Base-by-base conservation (phyloP, 305 asterid genomes). In the Fraxinus platypoda region DNA sequence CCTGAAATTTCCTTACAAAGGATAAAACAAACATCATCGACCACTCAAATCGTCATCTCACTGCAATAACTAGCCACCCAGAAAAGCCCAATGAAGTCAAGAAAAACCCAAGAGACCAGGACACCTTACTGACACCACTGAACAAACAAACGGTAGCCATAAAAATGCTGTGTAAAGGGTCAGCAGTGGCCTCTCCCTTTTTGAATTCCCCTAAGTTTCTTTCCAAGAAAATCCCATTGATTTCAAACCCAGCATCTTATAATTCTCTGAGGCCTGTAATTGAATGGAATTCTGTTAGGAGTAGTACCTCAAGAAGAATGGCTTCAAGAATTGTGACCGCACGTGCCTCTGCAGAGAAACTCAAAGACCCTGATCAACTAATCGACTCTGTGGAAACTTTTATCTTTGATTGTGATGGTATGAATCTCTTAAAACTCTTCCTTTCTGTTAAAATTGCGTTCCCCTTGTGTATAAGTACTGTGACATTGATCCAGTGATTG, bases 331-430 rank as follows among this genome's bases (percentile, higher is more conserved):
- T 76, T 31, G 91, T 83, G 62, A 81, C 81, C 26, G 85, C 92
- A 3, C 89, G 87, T 33, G 98, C 95, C 73, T 85, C 97, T 37
- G 95, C 97, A 4, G 90, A 90, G 82, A 90, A 92, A 79, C 97
- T 95, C 84, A 87, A 87, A 84, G 90, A 93, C 77, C 92, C 98
- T 72, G 97, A 90, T 84, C 92, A 87, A 77, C 94, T 95, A 74
- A 92, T 95, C 78, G 93, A 93, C 86, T 93, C 96, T 70, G 98
- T 94, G 26, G 97, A 94, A 83, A 95, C 98, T 41, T 95, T 95
- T 93, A 94, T 95, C 73, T 95, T 95, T 78, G 99, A 95, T 83
- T 95, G 99, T 52, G 99, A 95, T 84, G 99, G 99, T 95, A 82
- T 4, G 83, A 62, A 21, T 84, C 70, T 64, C 31, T 41, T 38